A percentile compares a stretch with the other conserved stretches of the same genome.
Evolutionary conservation across 495 filamentous ascomycete species (phyloP).

Genomic region (Penicillium bialowiezense): DNA sequence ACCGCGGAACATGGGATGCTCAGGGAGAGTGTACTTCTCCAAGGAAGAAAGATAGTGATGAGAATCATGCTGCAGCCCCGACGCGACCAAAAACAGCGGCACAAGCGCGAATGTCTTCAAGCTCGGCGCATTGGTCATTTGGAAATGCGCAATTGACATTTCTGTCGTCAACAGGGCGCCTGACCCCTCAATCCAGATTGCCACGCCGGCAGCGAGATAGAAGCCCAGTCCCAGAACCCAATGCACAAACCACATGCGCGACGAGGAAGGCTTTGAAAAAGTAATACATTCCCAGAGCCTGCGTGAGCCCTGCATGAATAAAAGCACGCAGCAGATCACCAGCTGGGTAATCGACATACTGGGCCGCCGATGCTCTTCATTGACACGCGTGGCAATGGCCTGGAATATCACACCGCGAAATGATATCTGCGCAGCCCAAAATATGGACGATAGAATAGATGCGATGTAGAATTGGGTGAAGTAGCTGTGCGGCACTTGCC

Average conservation of each 20-base stretch:
- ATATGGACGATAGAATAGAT: slow-evolving; percentile 65
- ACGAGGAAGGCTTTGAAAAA: slow-evolving; percentile 63
- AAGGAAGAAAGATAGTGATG: slow-evolving; percentile 78
- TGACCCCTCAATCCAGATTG: slow-evolving; percentile 84
- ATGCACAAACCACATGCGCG: slow-evolving; percentile 79
- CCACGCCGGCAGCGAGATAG: slow-evolving; percentile 68
- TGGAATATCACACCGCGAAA: slow-evolving; percentile 48
- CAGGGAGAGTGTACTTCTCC: slow-evolving; percentile 80
- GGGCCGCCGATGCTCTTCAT: slow-evolving; percentile 30
- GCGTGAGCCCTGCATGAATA: slow-evolving; percentile 70
- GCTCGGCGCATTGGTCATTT: slow-evolving; percentile 44
- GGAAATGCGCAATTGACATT: slow-evolving; percentile 19
- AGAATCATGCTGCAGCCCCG: slow-evolving; percentile 73
- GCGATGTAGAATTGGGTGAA: slow-evolving; percentile 84
- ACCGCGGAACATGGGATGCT: slow-evolving; percentile 63
- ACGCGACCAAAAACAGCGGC: slow-evolving; percentile 70
- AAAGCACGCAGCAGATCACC: slow-evolving; percentile 62
- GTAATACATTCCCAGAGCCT: slow-evolving; percentile 69
- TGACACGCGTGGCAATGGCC: slow-evolving; percentile 35
- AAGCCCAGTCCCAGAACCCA: slow-evolving; percentile 77
- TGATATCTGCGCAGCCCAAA: slow-evolving; percentile 74
- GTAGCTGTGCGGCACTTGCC: slow-evolving; percentile 77
- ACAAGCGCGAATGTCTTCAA: slow-evolving; percentile 59
- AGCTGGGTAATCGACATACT: slow-evolving; percentile 67
- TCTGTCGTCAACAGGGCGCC: slow-evolving; percentile 17